These are phyloP conservation scores for Vigna trinervia DNA, from an alignment of 306 rosid species.

Conservation along the genomic window DNA sequence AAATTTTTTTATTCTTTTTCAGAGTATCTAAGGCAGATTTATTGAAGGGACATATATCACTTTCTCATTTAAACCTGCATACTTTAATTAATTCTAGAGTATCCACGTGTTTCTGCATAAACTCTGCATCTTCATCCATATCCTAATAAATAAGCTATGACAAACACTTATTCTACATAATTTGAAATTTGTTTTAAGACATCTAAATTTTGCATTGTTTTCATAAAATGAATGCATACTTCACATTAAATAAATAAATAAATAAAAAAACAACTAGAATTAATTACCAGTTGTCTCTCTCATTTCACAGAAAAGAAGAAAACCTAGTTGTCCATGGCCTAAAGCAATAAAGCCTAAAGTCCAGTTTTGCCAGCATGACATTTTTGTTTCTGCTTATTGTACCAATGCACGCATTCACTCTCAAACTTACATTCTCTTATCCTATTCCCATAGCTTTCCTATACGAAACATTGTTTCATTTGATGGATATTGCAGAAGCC, in stretches of 20 bases:
- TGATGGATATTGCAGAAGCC: conserved; percentile 21
- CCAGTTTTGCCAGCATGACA: conserved; percentile 47
- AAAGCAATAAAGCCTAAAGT: neutral
- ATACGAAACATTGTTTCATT: conserved; percentile 37
- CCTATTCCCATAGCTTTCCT: conserved; percentile 16
- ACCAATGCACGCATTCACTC: conserved; percentile 40
- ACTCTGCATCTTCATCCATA: neutral
- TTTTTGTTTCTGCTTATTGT: conserved; percentile 44
- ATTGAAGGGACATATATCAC: neutral
- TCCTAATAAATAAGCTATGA: neutral
- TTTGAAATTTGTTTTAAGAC: neutral
- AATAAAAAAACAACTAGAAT: neutral
- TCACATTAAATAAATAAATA: too few relatives aligned
- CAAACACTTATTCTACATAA: neutral
- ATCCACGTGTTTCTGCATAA: conserved; percentile 54
- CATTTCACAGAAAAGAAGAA: neutral
- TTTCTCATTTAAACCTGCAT: neutral
- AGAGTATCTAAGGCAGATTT: neutral
- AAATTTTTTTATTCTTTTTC: too few relatives aligned
- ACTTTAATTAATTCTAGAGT: neutral
- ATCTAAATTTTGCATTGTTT: neutral
- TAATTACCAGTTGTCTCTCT: neutral
- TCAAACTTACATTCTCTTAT: conserved; percentile 27
- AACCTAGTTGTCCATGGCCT: neutral
- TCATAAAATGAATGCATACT: too few relatives aligned